Conservation (phyloP, 495 filamentous ascomycete species). For the Thozetella sp. region DNA sequence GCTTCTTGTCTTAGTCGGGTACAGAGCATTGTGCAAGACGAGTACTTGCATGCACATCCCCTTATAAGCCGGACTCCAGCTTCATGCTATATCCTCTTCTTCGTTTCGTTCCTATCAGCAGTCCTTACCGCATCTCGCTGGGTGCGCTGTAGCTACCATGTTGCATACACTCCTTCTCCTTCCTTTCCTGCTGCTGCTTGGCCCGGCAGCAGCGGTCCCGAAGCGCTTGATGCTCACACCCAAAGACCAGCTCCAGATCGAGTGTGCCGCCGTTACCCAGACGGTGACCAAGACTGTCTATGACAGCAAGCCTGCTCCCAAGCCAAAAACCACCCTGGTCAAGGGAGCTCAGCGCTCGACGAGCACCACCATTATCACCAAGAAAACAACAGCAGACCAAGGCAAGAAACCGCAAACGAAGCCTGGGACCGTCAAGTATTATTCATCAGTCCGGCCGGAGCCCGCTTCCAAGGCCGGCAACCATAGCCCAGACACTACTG, state of each 20-base stretch:
- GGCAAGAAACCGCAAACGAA: too few relatives aligned
- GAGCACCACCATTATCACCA: background rate
- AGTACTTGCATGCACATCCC: background rate
- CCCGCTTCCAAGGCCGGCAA: background rate
- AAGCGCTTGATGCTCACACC: conserved; percentile 7
- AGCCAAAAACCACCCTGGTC: background rate
- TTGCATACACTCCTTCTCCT: conserved; percentile 11
- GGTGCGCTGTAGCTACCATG: conserved; percentile 2
- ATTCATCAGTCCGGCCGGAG: background rate
- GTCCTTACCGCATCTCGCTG: conserved; percentile 14
- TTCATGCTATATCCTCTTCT: conserved; percentile 10
- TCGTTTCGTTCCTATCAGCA: background rate
- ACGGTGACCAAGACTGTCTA: conserved; percentile 9
- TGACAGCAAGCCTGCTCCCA: background rate
- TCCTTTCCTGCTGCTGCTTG: conserved; percentile 15
- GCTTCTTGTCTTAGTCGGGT: conserved; percentile 3
- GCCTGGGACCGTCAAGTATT: too few relatives aligned
- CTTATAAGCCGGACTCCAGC: background rate
- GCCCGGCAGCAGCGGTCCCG: conserved; percentile 11
- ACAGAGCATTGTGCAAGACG: background rate
- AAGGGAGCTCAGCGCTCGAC: background rate
- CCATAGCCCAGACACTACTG: background rate
- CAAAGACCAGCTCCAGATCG: conserved; percentile 6
- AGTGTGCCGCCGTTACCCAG: conserved; percentile 8
- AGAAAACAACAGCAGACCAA: background rate